phyloP scores from a whole-genome alignment of 2,329 filamentous ascomycete species.

The Aspergillus hortae region DNA sequence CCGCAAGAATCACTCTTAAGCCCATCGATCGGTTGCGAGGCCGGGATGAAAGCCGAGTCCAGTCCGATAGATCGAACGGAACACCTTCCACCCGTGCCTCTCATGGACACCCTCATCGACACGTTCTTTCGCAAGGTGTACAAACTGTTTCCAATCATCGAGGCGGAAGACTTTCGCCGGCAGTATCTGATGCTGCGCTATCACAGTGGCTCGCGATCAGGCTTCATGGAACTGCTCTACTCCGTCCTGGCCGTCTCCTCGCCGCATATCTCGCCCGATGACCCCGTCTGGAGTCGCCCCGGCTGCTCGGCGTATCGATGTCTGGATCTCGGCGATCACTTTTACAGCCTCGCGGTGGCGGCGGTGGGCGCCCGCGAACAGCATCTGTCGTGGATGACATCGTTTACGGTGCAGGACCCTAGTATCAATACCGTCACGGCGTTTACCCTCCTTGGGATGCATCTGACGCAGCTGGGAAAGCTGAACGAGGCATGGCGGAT shows the following conservation, averaged over 20 bases:
- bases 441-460: constrained; percentile 4
- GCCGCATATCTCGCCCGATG: background rate
- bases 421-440: constrained; percentile 7
- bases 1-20: constrained; percentile 1
- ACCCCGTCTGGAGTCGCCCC: constrained; percentile 2
- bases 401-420: background rate
- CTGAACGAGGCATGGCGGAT: constrained; percentile 4
- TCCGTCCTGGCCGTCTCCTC: constrained; percentile 2
- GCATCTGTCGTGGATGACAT: background rate
- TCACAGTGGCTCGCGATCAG: background rate
- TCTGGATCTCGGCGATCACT: constrained; percentile 2
- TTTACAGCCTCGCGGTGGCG: constrained; percentile 1
- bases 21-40: background rate
- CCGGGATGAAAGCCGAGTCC: background rate
- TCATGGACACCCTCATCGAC: constrained; percentile 7
- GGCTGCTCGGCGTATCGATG: constrained; percentile 1
- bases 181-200: constrained; percentile 1
- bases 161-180: constrained; percentile 7
- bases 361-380: background rate
- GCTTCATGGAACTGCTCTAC: constrained; percentile 1
- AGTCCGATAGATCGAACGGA: background rate
- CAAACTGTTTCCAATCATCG: constrained; percentile 5
- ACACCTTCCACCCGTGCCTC: constrained; percentile 1
- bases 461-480: constrained; percentile 2
- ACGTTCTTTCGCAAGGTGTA: constrained; percentile 8